Evolutionary conservation across 805 yeast genomes (phyloP), one percentile per base, ranked within the genome.

Genomic region (Diddensiella transvaalensis): DNA sequence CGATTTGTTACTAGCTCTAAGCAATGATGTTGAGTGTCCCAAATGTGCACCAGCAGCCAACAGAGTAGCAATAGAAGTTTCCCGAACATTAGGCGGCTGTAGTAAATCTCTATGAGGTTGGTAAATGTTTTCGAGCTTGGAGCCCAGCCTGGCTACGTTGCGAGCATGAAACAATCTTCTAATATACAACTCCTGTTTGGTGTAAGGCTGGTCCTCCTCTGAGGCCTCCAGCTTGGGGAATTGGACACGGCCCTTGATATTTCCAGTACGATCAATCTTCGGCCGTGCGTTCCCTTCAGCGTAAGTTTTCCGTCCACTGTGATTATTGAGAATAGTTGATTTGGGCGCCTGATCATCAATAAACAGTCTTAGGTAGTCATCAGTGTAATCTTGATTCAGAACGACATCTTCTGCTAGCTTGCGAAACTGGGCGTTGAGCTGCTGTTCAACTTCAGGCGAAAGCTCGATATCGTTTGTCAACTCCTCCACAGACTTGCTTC

Each of bases 1-100:
- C 8, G 95, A 90, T 66, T 89, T 91, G 44, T 90, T 87, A 22
- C 85, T 76, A 6, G 89, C 81, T 58, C 95, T 80, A 30, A 67
- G 51, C 52, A 83, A 72, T 2, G 84, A 73, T 30, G 80, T 83
- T n/a, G 96, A 77, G 59, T 91, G 97, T 23, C 99, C 99, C 57
- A 93, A 72, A 66, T 93, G 99, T 40, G 91, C 91, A 45, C 96
- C 97, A 0, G 97, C 87, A 2, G 96, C 91, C 66, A 91, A 65
- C 46, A 93, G 74, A 49, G 80, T 80, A 24, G 87, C 72, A 32
- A 89, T 72, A 2, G 91, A 75, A 10, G 87, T 63, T 48, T 85
- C 79, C 19, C 75, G 67, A 19, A 80, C 71, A 11, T 72, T 58
- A 30, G 77, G 70, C 15, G 96, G 96, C 21, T 72, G 68, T 40